Conservation (phyloP, 768 basidiomycete species). For the Scleroderma bovista region DNA sequence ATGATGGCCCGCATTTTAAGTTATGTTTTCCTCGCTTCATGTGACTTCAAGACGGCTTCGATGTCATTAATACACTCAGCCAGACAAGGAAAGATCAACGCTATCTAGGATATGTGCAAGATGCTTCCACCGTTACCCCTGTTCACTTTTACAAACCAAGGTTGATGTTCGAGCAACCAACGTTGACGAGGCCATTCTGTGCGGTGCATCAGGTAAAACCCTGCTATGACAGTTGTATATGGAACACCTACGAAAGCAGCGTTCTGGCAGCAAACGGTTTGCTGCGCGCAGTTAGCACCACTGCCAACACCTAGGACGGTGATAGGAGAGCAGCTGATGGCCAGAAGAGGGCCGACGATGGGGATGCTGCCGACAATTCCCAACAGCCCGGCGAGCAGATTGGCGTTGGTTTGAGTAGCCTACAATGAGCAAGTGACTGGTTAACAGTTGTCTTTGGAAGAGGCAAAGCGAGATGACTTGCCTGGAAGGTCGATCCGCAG, state of each 20-base stretch:
- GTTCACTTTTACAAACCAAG: background rate
- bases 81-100: no score
- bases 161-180: background rate
- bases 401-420: background rate
- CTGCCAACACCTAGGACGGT: slow-evolving; percentile 16
- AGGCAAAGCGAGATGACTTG: background rate
- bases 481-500: slow-evolving; percentile 10
- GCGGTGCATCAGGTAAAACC: background rate
- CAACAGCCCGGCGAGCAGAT: slow-evolving; percentile 3
- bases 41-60: no score
- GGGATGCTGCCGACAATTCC: background rate
- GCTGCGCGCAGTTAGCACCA: slow-evolving; percentile 5
- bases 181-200: no score
- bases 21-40: no score
- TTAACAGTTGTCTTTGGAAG: background rate
- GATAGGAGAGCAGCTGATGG: slow-evolving; percentile 34
- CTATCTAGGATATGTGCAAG: no score
- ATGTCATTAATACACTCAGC: no score
- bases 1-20: no score
- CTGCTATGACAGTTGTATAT: background rate
- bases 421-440: background rate
- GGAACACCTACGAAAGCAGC: slow-evolving; percentile 35
- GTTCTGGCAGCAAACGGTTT: slow-evolving; percentile 44
- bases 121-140: no score
- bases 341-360: slow-evolving; percentile 13